Evolutionary conservation across 371 early-diverging fungal species (phyloP).

Genomic region (Mucor saturninus): DNA sequence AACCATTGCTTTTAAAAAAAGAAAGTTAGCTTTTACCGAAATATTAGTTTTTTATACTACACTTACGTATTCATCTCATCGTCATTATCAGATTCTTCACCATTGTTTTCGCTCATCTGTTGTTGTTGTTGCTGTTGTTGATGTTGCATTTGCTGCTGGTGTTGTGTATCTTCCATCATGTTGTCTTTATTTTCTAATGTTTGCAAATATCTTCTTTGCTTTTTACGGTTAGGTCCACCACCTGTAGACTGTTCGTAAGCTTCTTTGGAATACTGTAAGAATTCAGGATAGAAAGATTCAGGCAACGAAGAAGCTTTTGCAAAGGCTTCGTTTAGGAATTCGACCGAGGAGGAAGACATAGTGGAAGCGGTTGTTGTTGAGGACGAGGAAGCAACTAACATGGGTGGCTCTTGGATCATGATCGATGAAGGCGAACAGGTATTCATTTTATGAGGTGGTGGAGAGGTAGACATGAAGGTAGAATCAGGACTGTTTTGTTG

Average conservation of each 20-base stretch:
- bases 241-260: conserved; percentile 42
- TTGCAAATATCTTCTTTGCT: conserved; percentile 25
- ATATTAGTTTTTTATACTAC: not conserved
- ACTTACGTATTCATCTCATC: conserved; percentile 31
- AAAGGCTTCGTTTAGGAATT: conserved; percentile 41
- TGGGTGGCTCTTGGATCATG: conserved; percentile 45
- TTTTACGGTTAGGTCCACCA: conserved; percentile 35
- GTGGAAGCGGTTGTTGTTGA: conserved; percentile 40
- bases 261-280: conserved; percentile 43
- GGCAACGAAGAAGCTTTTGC: conserved; percentile 44
- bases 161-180: conserved; percentile 12
- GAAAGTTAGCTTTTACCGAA: not conserved
- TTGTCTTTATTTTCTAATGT: conserved; percentile 5
- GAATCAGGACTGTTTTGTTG: conserved; percentile 25
- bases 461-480: conserved; percentile 30
- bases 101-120: not conserved
- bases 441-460: conserved; percentile 13
- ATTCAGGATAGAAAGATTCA: conserved; percentile 44
- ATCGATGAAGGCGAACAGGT: conserved; percentile 41
- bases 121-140: conserved; percentile 2
- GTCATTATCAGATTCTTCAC: conserved; percentile 25
- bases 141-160: conserved; percentile 4
- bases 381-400: conserved; percentile 49
- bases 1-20: conserved; percentile 6
- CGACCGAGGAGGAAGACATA: conserved; percentile 40